Conservation (phyloP, 768 basidiomycete genomes). For the Suillus decipiens region DNA sequence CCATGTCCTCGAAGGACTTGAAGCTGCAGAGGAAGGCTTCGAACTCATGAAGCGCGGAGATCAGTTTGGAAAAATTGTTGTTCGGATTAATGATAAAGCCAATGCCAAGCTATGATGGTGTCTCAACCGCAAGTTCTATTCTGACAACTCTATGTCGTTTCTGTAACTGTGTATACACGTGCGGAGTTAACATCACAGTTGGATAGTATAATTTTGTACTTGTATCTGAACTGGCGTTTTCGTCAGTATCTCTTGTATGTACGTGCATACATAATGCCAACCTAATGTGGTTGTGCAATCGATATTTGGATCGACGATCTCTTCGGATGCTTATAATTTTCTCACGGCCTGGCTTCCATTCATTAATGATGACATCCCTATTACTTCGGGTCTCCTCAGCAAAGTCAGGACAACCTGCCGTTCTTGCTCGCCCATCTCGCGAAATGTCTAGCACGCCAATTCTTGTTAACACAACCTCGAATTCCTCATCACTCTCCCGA, state of each 20-base stretch:
- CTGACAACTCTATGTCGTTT: neutral
- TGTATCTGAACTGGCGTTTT: neutral
- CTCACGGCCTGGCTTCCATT: conserved; percentile 4
- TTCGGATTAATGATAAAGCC: conserved; percentile 41
- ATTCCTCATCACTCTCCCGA: neutral
- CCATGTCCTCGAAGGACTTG: conserved; percentile 67
- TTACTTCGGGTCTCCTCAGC: neutral
- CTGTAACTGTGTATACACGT: neutral
- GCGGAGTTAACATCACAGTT: neutral
- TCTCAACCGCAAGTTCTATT: neutral
- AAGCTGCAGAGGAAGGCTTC: conserved; percentile 68
- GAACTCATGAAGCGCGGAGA: conserved; percentile 59
- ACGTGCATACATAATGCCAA: neutral
- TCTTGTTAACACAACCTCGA: neutral
- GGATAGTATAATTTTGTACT: neutral
- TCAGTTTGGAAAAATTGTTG: conserved; percentile 80
- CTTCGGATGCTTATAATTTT: neutral
- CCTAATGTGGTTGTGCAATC: neutral
- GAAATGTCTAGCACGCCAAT: neutral
- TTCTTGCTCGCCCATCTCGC: neutral
- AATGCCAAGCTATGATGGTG: conserved; percentile 8
- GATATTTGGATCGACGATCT: neutral
- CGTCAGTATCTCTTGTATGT: neutral
- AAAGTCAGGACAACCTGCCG: neutral
- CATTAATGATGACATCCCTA: conserved; percentile 4